Percentiles rank a stretch among this genome's conserved stretches.
Evolutionary conservation across 352 stramenopile species (phyloP).

Genomic region (Globisporangium mamillatum): DNA sequence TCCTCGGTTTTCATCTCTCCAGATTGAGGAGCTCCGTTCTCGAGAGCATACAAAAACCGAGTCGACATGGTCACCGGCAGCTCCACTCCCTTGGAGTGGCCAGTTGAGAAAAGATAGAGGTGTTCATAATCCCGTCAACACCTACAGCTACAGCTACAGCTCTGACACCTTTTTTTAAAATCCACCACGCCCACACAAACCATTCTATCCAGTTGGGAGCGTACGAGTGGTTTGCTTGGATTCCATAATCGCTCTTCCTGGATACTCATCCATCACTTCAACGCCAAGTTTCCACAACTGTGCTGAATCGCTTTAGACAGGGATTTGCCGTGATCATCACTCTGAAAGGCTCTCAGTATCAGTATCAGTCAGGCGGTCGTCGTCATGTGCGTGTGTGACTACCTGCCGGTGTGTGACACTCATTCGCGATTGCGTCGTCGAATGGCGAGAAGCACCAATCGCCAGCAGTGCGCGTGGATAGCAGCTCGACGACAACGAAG

Average conservation of each 20-base stretch:
- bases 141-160: too few relatives aligned
- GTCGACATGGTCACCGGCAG: too few relatives aligned
- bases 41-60: too few relatives aligned
- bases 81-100: too few relatives aligned
- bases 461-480: background rate
- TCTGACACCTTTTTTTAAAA: background rate
- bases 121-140: background rate
- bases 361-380: background rate
- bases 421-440: conserved; percentile 4
- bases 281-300: background rate
- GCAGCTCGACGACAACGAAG: background rate
- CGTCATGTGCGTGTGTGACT: background rate
- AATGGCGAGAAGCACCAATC: background rate
- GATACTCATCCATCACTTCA: background rate
- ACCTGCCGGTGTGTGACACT: conserved; percentile 1
- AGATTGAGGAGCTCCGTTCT: background rate
- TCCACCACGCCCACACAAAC: too few relatives aligned
- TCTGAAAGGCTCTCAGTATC: background rate
- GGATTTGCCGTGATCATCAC: background rate
- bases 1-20: background rate
- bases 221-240: background rate
- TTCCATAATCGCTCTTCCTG: background rate
- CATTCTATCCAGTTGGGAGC: background rate
- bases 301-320: background rate
- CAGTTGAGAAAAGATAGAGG: background rate